Conservation (phyloP, 169 alveolate genomes). For the Plasmodium knowlesi region DNA sequence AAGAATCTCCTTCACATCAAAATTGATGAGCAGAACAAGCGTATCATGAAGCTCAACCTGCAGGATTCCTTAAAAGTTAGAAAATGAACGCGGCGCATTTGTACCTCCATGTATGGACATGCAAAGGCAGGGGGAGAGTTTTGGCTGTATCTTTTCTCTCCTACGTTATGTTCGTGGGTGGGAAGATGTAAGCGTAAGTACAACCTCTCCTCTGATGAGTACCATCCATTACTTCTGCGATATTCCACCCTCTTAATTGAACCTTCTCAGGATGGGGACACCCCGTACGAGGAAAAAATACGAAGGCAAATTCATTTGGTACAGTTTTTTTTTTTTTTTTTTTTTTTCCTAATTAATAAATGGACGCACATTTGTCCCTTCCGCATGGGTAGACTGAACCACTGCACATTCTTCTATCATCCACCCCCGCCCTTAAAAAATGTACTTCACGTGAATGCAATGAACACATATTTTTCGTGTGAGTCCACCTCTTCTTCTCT, state of each 20-base stretch:
- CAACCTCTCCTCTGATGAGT: background rate
- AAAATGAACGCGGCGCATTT: background rate
- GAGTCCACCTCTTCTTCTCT: background rate
- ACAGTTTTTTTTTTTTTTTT: background rate
- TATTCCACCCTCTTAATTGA: background rate
- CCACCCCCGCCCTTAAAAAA: background rate
- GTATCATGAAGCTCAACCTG: constrained; percentile 30
- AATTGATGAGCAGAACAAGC: constrained; percentile 49
- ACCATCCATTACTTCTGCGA: background rate
- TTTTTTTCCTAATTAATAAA: background rate
- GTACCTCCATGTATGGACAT: background rate
- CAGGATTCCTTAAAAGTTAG: constrained; percentile 17
- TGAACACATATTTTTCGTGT: background rate
- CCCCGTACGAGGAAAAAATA: constrained; percentile 60
- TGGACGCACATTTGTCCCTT: background rate
- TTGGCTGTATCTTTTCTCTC: background rate
- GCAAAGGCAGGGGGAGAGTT: background rate
- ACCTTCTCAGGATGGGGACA: constrained; percentile 24
- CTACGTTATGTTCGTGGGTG: background rate
- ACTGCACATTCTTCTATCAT: background rate
- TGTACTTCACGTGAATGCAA: background rate
- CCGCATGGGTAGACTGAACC: background rate
- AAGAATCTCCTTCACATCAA: constrained; percentile 38
- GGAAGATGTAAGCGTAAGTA: background rate
- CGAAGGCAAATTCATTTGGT: constrained; percentile 66